These are phyloP conservation scores for Stephanocyclus meneghinianus DNA, from an alignment of 352 stramenopile genomes.

Conservation along the genomic window DNA sequence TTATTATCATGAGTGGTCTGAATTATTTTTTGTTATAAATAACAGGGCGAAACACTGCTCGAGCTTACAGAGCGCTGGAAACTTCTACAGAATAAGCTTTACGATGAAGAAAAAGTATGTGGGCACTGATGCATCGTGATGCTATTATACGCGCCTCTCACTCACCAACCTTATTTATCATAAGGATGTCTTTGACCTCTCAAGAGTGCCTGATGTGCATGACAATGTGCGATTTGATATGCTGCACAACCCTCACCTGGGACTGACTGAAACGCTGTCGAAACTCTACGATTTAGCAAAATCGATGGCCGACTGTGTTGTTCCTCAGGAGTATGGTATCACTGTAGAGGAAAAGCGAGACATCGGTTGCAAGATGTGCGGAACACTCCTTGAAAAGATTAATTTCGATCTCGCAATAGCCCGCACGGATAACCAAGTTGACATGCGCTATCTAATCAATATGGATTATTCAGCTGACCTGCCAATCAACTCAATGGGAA, in stretches of 20 bases:
- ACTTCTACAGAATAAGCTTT: conserved; percentile 90
- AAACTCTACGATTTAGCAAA: conserved; percentile 94
- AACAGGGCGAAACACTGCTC: conserved; percentile 90
- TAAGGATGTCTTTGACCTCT: conserved; percentile 89
- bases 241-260: conserved; percentile 94
- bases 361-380: conserved; percentile 94
- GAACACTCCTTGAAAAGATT: conserved; percentile 97
- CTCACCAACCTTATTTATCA: not conserved
- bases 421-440: conserved; percentile 82
- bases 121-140: not conserved
- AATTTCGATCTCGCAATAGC: conserved; percentile 86
- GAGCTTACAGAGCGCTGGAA: conserved; percentile 85
- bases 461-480: conserved; percentile 88
- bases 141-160: not conserved
- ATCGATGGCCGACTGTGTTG: conserved; percentile 93
- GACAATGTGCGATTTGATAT: conserved; percentile 98
- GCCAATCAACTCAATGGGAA: conserved; percentile 94
- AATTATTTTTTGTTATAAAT: not conserved
- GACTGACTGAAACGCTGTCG: conserved; percentile 85
- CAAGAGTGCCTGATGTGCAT: conserved; percentile 96
- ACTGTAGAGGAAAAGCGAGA: conserved; percentile 89
- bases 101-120: conserved; percentile 63
- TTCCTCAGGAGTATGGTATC: conserved; percentile 96
- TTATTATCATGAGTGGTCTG: not conserved
- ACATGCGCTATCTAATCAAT: conserved; percentile 88